Percentiles rank a stretch among this genome's conserved stretches.
phyloP scores from a whole-genome alignment of 768 basidiomycete genomes.

The Lentinus brumalis region DNA sequence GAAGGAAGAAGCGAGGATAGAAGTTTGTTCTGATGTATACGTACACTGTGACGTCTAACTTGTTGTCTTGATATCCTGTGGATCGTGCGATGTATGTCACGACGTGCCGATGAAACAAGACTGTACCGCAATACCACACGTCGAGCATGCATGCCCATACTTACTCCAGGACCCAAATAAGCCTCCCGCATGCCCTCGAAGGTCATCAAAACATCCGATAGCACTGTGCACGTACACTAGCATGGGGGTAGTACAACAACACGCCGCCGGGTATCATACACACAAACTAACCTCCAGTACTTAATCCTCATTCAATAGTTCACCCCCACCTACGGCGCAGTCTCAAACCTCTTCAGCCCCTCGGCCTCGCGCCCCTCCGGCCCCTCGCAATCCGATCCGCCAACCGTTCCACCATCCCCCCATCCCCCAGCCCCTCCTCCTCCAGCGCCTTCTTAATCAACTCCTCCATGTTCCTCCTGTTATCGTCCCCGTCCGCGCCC shows the following conservation, averaged over 20 bases:
- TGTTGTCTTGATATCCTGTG: not conserved
- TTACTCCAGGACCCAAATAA: not conserved
- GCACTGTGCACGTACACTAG: not conserved
- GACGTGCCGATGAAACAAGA: too few species aligned
- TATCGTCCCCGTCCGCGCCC: slow-evolving; percentile 42
- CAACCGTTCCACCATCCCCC: slow-evolving; percentile 57
- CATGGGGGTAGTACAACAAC: slow-evolving; percentile 1
- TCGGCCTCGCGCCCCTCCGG: slow-evolving; percentile 47
- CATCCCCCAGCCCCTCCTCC: slow-evolving; percentile 48
- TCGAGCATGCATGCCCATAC: too few species aligned
- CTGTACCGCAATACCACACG: too few species aligned
- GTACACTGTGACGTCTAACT: not conserved
- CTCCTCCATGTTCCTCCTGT: slow-evolving; percentile 55
- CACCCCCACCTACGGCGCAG: slow-evolving; percentile 32
- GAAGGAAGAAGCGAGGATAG: not conserved
- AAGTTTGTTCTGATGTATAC: slow-evolving; percentile 1
- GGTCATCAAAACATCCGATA: not conserved
- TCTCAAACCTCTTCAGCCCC: slow-evolving; percentile 66
- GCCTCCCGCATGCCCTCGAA: not conserved
- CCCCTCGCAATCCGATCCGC: slow-evolving; percentile 65
- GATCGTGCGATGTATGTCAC: not conserved
- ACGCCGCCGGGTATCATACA: slow-evolving; percentile 3
- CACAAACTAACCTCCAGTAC: not conserved
- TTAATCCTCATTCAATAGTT: not conserved
- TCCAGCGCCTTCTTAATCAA: slow-evolving; percentile 64